phyloP scores from a whole-genome alignment of 1,139 yeast species.

The Saccharomyces hybrid region DNA sequence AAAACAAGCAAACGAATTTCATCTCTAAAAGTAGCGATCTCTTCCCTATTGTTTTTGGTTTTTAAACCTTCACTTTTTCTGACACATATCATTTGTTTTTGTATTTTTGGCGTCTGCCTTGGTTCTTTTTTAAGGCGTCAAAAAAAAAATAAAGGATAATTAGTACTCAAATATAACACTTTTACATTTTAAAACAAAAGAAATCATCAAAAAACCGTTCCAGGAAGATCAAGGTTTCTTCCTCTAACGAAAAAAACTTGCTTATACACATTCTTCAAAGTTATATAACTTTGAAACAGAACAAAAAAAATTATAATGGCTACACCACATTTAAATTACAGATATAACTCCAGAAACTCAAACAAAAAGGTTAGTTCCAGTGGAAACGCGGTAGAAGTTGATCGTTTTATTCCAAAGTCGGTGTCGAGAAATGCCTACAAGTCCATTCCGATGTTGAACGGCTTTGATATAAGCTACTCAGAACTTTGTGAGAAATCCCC shows the following conservation, averaged over 20 bases:
- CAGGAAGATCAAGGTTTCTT: background rate
- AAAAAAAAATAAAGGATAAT: background rate
- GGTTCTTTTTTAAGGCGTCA: background rate
- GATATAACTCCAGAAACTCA: background rate
- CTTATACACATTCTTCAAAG: background rate
- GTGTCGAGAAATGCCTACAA: constrained; percentile 28
- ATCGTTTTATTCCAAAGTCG: constrained; percentile 32
- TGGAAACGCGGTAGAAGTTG: constrained; percentile 12
- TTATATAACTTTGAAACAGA: background rate
- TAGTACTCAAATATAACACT: background rate
- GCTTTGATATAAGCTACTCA: constrained; percentile 10
- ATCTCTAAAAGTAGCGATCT: background rate
- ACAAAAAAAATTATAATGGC: background rate
- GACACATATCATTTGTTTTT: background rate
- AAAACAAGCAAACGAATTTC: no score
- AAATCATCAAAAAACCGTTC: background rate
- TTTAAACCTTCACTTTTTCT: background rate
- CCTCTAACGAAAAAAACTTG: background rate
- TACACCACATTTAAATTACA: background rate
- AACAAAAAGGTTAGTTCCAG: constrained; percentile 2
- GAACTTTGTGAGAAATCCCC: constrained; percentile 15
- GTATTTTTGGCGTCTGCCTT: background rate
- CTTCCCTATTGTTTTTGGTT: background rate
- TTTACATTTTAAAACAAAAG: background rate
- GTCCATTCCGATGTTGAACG: constrained; percentile 17